Evolutionary conservation across 2,329 filamentous ascomycete species (phyloP), one percentile per base, ranked within the genome.

Genomic region (Metarhizium guizhouense): DNA sequence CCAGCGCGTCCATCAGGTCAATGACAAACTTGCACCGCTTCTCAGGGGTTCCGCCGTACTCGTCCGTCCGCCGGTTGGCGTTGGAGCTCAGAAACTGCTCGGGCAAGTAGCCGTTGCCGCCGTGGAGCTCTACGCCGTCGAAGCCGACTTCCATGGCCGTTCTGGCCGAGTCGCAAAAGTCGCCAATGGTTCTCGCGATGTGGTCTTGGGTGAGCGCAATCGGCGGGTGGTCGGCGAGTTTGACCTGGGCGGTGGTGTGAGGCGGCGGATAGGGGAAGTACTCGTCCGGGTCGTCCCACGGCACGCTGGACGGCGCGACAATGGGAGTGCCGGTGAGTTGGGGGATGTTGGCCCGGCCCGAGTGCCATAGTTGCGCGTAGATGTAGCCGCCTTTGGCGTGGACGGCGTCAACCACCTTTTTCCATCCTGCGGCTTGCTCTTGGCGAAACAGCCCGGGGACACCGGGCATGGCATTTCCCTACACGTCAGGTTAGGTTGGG

Each of bases 331-430:
- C 75, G 0, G 70, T 68, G 38, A 69, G 56, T 1, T 71, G 69
- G 0, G 67, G 59, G 62, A 78, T 59, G 3, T 71, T 72, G 25
- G 65, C 65, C 0, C 74, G 72, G 0, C 74, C 74, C 0, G 73
- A 68, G 13, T 68, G 66, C 72, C 72, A 87, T 0, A 88, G 72
- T 67, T 88, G 85, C n/a, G 76, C 65, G 67, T 78, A 86, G 58
- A 86, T 82, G 62, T 74, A 79, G 43, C 74, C 76, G 47, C 81
- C 81, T 60, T 82, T 80, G 32, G 74, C 74, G 68, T 88, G 85
- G 1, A 88, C 83, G 1, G 77, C 80, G 51, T 81, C 76, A 2
- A 80, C 82, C 32, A 87, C 70, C 55, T 74, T 70, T 14, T 75
- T 79, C 85, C 84, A 88, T 0, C 74, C 79, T 0, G 73, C 73